Evolutionary conservation across 1,139 yeast genomes (phyloP).

Genomic region (Geotrichum bryndzae): DNA sequence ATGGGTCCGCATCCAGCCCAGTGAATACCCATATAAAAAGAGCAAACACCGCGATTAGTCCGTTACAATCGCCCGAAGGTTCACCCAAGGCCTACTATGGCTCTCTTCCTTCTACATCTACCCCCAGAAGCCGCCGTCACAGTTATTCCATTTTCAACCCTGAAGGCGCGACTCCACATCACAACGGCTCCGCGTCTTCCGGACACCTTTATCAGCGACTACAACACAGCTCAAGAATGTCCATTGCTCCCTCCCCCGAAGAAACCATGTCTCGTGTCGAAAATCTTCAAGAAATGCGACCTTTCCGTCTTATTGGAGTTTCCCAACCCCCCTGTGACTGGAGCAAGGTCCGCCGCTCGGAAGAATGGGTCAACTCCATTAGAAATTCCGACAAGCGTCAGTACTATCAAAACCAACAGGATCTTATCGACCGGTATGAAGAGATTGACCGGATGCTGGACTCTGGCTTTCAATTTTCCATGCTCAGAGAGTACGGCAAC

Average conservation of each 20-base stretch:
- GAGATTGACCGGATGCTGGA: conserved; percentile 65
- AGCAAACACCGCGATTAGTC: neutral
- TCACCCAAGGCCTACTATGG: conserved; percentile 11
- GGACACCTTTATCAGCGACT: conserved; percentile 15
- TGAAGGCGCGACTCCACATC: neutral
- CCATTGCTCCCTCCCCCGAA: conserved; percentile 13
- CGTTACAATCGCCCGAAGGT: neutral
- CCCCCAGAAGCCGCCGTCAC: neutral
- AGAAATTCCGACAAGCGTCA: conserved; percentile 26
- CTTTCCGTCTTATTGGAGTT: conserved; percentile 52
- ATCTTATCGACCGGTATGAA: conserved; percentile 48
- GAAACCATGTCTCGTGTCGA: conserved; percentile 24
- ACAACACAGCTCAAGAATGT: conserved; percentile 16
- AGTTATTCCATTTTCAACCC: conserved; percentile 8
- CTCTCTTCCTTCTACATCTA: neutral
- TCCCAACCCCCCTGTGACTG: conserved; percentile 47
- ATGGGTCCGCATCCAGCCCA: neutral
- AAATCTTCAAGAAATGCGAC: conserved; percentile 44
- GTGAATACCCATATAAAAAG: neutral
- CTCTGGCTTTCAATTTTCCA: conserved; percentile 61
- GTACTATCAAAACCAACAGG: conserved; percentile 46
- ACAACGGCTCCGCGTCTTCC: neutral
- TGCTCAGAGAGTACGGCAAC: conserved; percentile 57
- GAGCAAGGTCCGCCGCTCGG: conserved; percentile 35
- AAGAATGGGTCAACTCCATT: conserved; percentile 29